These are phyloP conservation scores for Macrolepiota dolichaula DNA, from an alignment of 768 basidiomycete genomes.

Conservation along the genomic window DNA sequence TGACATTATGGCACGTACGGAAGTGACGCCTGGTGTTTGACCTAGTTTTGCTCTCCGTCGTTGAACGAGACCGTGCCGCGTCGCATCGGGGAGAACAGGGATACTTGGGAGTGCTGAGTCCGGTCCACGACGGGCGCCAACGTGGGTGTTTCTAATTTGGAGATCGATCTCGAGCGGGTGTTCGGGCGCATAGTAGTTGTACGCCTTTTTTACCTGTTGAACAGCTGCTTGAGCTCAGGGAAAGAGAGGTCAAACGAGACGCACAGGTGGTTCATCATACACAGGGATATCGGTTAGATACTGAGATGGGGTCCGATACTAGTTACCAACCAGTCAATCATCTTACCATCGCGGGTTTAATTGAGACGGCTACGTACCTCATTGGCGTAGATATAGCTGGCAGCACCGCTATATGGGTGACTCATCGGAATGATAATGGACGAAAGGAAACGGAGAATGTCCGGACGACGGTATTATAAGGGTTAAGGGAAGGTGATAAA, in stretches of 20 bases:
- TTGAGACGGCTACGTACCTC: conserved; percentile 16
- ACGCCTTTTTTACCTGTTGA: background rate
- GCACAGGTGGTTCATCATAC: background rate
- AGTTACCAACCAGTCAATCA: background rate
- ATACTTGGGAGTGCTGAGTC: background rate
- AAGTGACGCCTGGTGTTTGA: background rate
- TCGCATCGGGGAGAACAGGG: background rate
- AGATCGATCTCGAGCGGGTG: background rate
- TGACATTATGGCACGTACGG: background rate
- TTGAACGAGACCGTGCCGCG: background rate
- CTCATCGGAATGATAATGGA: conserved; percentile 16
- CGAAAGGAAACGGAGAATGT: background rate
- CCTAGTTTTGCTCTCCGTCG: background rate
- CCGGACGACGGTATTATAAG: background rate
- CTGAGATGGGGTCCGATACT: conserved; percentile 1
- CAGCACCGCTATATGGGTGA: conserved; percentile 30
- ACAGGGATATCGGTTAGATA: background rate
- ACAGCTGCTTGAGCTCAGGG: background rate
- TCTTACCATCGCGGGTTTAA: background rate
- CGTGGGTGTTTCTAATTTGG: background rate
- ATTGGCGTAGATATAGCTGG: conserved; percentile 31
- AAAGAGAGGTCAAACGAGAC: background rate
- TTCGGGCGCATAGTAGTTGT: background rate
- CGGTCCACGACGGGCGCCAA: background rate
- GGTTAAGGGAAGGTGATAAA: background rate